Base-by-base conservation (phyloP, 805 yeast genomes). In the Starmera amethionina region DNA sequence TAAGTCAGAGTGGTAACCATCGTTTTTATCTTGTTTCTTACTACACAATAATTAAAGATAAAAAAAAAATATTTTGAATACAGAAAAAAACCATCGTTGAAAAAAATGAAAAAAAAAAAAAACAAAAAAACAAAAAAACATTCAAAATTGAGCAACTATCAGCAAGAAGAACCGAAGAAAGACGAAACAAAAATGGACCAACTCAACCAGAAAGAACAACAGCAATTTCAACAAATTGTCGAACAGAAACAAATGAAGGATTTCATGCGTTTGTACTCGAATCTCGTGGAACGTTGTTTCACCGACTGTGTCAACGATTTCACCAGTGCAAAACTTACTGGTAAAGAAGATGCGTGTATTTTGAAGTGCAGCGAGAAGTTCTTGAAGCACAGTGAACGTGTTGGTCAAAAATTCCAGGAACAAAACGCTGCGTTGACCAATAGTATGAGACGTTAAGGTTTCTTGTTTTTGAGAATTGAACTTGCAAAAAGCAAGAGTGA, bases 181-280 rank as follows among this genome's bases (percentile, higher is more conserved):
- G 7, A 22, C 25, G 7, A 13, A 14, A 6, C 11, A 52, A 73
- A 52, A 40, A 90, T 90, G 98, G 98, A 90, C 59, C 94, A 86
- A 65, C 74, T 90, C 55, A 90, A 90, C 74, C 80, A 79, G 60
- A 84, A 86, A 62, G 98, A 90, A 69, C 97, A 93, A 68, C 96
- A 88, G 67, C 90, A 88, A 55, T 90, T 90, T 67, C 96, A 88
- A 67, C 89, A 82, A 64, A 70, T 90, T 48, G 95, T 90, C 49
- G 98, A 90, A 69, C 89, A 84, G 62, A 90, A 90, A 73, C 98
- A 90, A 68, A 89, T 93, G 96, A 85, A 84, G 66, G 98, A 90
- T 64, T 93, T 90, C 81, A 90, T 93, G 97, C 82, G 93, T 62
- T 71, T 83, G 43, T 93, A 93, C 76, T 88, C 97, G 49, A 82